A percentile compares a stretch with the other conserved stretches of the same genome.
Evolutionary conservation across 768 basidiomycete species (phyloP).

Genomic region (Sarcomyxa edulis): DNA sequence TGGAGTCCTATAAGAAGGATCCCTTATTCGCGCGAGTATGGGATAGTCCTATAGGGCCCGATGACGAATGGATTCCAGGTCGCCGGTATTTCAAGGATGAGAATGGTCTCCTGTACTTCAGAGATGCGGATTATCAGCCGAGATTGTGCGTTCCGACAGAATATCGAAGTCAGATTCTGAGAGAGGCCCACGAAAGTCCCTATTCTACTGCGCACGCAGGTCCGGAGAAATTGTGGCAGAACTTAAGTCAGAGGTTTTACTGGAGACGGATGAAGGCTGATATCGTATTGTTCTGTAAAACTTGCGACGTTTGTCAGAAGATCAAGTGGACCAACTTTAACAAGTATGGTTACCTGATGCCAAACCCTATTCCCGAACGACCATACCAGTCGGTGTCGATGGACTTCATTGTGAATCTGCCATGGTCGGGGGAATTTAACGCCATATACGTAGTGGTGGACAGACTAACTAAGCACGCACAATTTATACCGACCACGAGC

Average conservation of each 20-base stretch:
- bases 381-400: slow-evolving; percentile 14
- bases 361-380: slow-evolving; percentile 13
- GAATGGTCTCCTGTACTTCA: slow-evolving; percentile 8
- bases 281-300: slow-evolving; percentile 2
- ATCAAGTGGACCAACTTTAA: slow-evolving; percentile 10
- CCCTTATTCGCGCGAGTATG: neutral
- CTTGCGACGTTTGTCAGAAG: slow-evolving; percentile 21
- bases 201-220: no score
- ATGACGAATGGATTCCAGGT: no score
- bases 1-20: slow-evolving; percentile 1
- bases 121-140: slow-evolving; percentile 6
- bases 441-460: slow-evolving; percentile 17
- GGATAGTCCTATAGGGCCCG: neutral
- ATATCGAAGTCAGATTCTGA: neutral
- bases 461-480: slow-evolving; percentile 17
- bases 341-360: slow-evolving; percentile 11
- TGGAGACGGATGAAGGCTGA: slow-evolving; percentile 4
- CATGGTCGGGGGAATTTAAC: slow-evolving; percentile 11
- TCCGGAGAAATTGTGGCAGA: no score
- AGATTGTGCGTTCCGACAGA: slow-evolving; percentile 6
- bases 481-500: slow-evolving; percentile 12
- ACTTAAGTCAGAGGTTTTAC: slow-evolving; percentile 7
- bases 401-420: slow-evolving; percentile 17
- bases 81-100: neutral
- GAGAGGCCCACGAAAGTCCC: neutral